Base-by-base conservation (phyloP, 192 early-diverging fungal genomes). In the Phycomyces blakesleeanus region DNA sequence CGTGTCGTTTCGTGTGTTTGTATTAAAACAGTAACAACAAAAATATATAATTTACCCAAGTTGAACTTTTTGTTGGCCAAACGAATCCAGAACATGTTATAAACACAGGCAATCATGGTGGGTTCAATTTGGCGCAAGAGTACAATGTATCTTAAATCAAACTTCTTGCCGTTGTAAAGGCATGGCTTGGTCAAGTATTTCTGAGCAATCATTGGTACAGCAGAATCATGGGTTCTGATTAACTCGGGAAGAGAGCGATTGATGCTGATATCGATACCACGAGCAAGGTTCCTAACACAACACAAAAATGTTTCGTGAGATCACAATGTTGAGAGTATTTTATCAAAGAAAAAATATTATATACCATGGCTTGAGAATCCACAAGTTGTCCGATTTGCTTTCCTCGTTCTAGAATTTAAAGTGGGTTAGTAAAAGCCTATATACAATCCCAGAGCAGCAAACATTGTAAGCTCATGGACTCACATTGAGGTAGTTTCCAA, bases 1-100 rank as follows among this genome's bases (percentile, higher is more conserved):
- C n/a, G n/a, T n/a, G n/a, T n/a, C n/a, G n/a, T n/a, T n/a, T n/a
- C n/a, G n/a, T n/a, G n/a, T n/a, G n/a, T n/a, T n/a, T n/a, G n/a
- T n/a, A n/a, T n/a, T n/a, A n/a, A n/a, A n/a, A n/a, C n/a, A n/a
- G n/a, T n/a, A n/a, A n/a, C n/a, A 34, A 34, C 7, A 34, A 34
- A 2, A 34, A 56, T 51, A 26, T 39, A 22, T 6, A 11, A 49
- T 38, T 63, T 42, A 63, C 61, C 44, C 27, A 59, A 40, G 1
- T 54, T 42, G 22, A 55, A 73, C 38, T 67, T 73, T 29, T 81
- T 75, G 57, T 81, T 78, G 1, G 79, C 76, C 42, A 81, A 57
- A 16, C 79, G 79, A 37, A 78, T 72, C 76, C 76, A 78, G 61
- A 81, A 81, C 74, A 74, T 76, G 56, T 76, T 77, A 60, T 81